phyloP scores from a whole-genome alignment of 371 early-diverging fungal genomes.

The Mortierella sp. region DNA sequence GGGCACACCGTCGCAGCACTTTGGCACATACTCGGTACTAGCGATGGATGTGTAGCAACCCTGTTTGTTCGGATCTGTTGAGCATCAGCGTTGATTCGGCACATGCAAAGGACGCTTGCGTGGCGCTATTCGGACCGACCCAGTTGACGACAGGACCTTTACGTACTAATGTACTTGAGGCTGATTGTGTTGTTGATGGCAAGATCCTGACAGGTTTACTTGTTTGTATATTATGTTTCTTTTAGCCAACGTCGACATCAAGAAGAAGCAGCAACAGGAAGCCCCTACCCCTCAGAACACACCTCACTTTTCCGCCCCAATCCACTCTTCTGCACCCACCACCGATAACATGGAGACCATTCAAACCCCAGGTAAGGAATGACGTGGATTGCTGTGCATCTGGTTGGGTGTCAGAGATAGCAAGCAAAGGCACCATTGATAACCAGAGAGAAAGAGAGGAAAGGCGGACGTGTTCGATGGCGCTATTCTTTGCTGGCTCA shows the following conservation, averaged over 20 bases:
- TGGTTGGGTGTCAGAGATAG: constrained; percentile 9
- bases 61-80: background rate
- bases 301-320: constrained; percentile 75
- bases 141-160: background rate
- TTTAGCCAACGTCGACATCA: constrained; percentile 60
- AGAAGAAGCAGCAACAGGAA: constrained; percentile 65
- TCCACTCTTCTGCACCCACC: constrained; percentile 63
- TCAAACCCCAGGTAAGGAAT: constrained; percentile 45
- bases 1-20: background rate
- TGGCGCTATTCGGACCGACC: background rate
- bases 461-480: background rate
- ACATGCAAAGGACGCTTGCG: background rate
- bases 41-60: background rate
- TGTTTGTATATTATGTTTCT: background rate
- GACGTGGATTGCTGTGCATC: background rate
- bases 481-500: constrained; percentile 10
- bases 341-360: constrained; percentile 62
- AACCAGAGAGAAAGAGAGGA: background rate
- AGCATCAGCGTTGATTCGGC: background rate
- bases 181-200: background rate
- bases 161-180: background rate
- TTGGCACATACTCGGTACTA: background rate
- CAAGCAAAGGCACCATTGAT: background rate
- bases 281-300: constrained; percentile 86
- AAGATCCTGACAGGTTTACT: background rate